These are phyloP conservation scores for Tulasnella sp. DNA, from an alignment of 768 basidiomycete genomes.

Conservation along the genomic window DNA sequence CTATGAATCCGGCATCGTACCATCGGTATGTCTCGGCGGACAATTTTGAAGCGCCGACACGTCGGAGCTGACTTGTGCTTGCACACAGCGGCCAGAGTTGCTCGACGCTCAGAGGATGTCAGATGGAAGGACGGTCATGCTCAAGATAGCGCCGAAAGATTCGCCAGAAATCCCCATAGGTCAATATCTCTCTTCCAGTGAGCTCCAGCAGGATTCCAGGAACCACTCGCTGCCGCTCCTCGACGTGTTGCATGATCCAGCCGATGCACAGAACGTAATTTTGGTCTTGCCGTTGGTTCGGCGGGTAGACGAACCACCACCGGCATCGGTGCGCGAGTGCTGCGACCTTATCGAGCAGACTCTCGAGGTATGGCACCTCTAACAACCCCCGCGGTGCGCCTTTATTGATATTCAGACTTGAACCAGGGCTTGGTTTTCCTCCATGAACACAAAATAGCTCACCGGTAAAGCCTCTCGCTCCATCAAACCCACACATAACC, in stretches of 20 bases:
- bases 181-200: not conserved
- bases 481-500: no score
- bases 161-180: not conserved
- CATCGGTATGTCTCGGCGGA: not conserved
- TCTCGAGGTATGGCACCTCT: constrained; percentile 6
- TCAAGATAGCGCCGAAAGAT: constrained; percentile 1
- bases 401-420: not conserved
- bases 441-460: constrained; percentile 25
- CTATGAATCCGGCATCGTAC: not conserved
- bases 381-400: no score
- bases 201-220: constrained; percentile 1
- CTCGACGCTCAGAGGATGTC: constrained; percentile 8
- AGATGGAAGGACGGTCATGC: constrained; percentile 11
- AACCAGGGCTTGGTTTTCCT: constrained; percentile 25
- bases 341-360: constrained; percentile 6
- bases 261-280: not conserved
- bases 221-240: constrained; percentile 8
- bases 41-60: not conserved
- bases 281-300: constrained; percentile 13
- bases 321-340: not conserved
- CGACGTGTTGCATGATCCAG: not conserved
- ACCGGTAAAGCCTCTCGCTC: not conserved
- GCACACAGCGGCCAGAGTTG: not conserved
- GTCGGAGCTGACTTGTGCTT: not conserved
- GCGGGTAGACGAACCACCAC: not conserved